phyloP scores from a whole-genome alignment of 2,329 filamentous ascomycete genomes.

The Fusarium duplospermum region DNA sequence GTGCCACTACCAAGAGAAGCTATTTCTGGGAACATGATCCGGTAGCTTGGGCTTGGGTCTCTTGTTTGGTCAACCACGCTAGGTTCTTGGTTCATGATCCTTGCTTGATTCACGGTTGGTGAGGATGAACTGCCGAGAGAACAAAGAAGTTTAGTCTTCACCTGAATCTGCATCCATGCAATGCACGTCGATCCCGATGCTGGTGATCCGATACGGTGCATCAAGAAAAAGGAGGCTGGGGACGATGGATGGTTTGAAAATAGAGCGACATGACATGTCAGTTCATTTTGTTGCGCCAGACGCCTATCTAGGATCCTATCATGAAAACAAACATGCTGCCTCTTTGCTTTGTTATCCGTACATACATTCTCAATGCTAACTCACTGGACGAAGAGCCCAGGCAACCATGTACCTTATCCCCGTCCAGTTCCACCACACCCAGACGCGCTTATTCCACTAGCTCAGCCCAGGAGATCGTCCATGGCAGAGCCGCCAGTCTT shows the following conservation, averaged over 20 bases:
- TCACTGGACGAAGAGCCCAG: constrained; percentile 5
- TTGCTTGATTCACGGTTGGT: constrained; percentile 16
- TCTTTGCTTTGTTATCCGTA: constrained; percentile 40
- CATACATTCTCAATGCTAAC: constrained; percentile 36
- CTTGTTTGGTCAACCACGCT: constrained; percentile 3
- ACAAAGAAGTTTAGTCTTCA: constrained; percentile 9
- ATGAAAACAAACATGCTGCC: constrained; percentile 48
- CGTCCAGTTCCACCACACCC: constrained; percentile 18
- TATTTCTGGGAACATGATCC: constrained; percentile 22
- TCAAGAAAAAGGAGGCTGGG: not conserved
- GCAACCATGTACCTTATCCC: constrained; percentile 12
- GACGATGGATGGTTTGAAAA: constrained; percentile 19
- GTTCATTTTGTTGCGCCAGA: constrained; percentile 56
- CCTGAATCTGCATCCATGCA: constrained; percentile 26
- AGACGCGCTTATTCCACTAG: constrained; percentile 3
- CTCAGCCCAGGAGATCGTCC: constrained; percentile 62
- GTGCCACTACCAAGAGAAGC: not conserved
- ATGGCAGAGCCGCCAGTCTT: constrained; percentile 54
- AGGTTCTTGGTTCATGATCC: constrained; percentile 6
- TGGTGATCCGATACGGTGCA: constrained; percentile 13
- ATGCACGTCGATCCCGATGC: constrained; percentile 27
- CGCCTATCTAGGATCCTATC: constrained; percentile 56
- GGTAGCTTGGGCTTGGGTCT: constrained; percentile 10
- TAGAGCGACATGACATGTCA: constrained; percentile 44
- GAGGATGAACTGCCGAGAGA: constrained; percentile 3